Evolutionary conservation across 2,329 filamentous ascomycete species (phyloP).

Genomic region (Aspergillus calidoustus): DNA sequence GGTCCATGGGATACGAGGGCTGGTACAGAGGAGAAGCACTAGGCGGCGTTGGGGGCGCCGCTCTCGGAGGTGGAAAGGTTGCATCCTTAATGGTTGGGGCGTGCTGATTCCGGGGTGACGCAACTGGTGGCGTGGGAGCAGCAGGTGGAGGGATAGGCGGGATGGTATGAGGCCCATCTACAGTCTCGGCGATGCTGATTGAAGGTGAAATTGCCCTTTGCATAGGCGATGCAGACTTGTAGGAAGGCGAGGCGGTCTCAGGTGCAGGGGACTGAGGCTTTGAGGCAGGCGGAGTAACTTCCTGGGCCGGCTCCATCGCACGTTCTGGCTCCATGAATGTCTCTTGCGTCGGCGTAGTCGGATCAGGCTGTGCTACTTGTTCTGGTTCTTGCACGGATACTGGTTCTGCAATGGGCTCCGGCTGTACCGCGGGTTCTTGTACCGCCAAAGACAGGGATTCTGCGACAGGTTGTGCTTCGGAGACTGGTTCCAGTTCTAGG

Average conservation of each 20-base stretch:
- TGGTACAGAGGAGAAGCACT: constrained; percentile 22
- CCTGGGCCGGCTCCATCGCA: constrained; percentile 9
- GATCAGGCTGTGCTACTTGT: background rate
- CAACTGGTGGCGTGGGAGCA: constrained; percentile 19
- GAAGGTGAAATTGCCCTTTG: constrained; percentile 19
- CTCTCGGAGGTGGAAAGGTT: constrained; percentile 16
- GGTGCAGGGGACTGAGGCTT: constrained; percentile 25
- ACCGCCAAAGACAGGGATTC: background rate
- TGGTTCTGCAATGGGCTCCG: background rate
- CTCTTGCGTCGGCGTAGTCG: background rate
- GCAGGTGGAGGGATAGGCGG: constrained; percentile 15
- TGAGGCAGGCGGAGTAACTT: constrained; percentile 21
- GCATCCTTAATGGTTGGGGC: constrained; percentile 18
- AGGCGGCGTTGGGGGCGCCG: constrained; percentile 21
- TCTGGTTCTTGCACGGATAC: background rate
- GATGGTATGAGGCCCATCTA: background rate
- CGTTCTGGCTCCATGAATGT: constrained; percentile 12
- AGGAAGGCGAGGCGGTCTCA: constrained; percentile 19
- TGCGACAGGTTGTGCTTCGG: background rate
- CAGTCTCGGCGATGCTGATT: constrained; percentile 10
- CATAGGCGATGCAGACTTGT: constrained; percentile 24
- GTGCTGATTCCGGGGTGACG: constrained; percentile 19
- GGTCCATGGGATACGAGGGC: constrained; percentile 18
- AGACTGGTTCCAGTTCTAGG: constrained; percentile 12
- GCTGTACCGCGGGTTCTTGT: background rate